Conservation (phyloP, 257 asterid species). For the Hygrophila difformis region DNA sequence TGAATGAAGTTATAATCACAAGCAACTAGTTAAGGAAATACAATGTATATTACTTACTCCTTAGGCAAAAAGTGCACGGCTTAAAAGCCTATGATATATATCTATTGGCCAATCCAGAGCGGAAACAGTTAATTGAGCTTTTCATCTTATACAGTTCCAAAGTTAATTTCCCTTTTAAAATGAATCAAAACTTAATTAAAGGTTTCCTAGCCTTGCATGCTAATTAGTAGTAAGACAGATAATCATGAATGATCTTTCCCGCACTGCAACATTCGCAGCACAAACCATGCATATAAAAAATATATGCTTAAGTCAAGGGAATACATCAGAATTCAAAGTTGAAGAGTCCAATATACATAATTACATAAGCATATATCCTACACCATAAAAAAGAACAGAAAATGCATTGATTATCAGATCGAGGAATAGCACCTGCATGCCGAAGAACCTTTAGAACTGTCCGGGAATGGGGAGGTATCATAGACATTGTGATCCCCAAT, state of each 20-base stretch:
- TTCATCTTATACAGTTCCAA: too few species aligned
- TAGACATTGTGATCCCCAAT: constrained; percentile 47
- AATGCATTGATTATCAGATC: constrained; percentile 2
- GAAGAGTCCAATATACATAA: neutral
- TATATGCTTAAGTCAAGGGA: constrained; percentile 8
- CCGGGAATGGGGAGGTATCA: constrained; percentile 48
- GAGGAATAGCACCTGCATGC: constrained; percentile 39
- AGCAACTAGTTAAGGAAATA: neutral
- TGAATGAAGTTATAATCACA: constrained; percentile 2
- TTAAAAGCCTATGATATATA: neutral
- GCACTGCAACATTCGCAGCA: constrained; percentile 2
- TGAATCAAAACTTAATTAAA: constrained; percentile 1
- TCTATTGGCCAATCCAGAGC: too few species aligned
- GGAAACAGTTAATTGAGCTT: too few species aligned
- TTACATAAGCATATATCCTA: neutral
- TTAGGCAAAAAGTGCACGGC: neutral
- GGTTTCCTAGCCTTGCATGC: neutral
- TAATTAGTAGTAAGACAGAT: constrained; percentile 1
- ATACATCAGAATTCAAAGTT: constrained; percentile 2
- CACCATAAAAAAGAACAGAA: constrained; percentile 2
- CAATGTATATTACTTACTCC: too few species aligned
- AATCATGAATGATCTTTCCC: neutral
- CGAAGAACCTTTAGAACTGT: constrained; percentile 44
- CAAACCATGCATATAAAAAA: constrained; percentile 8
- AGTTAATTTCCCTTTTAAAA: too few species aligned